A percentile compares a stretch with the other conserved stretches of the same genome.
Evolutionary conservation across 805 yeast genomes (phyloP).

Genomic region (Saccharomycopsis sp.): DNA sequence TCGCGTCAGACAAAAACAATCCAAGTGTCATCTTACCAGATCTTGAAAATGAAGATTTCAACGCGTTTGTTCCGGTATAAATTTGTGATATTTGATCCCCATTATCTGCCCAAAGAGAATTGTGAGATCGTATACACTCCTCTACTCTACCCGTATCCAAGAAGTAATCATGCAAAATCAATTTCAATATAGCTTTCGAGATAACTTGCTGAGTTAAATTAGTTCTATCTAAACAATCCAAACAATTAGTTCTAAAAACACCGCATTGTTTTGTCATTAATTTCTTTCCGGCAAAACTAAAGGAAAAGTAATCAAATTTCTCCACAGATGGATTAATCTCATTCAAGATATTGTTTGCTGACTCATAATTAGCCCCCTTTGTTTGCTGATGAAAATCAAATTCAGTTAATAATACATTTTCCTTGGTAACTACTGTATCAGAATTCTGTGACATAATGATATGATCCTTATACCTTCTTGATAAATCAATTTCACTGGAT

Average conservation of each 20-base stretch:
- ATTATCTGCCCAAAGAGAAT: conserved; percentile 94
- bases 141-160: conserved; percentile 23
- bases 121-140: conserved; percentile 66
- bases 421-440: conserved; percentile 24
- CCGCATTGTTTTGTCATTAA: conserved; percentile 77
- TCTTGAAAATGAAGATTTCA: conserved; percentile 89
- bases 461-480: conserved; percentile 59
- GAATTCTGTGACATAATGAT: conserved; percentile 35
- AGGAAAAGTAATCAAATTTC: conserved; percentile 77
- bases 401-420: conserved; percentile 55
- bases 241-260: conserved; percentile 85
- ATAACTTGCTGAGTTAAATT: conserved; percentile 83
- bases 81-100: conserved; percentile 95
- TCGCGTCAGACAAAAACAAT: conserved; percentile 94
- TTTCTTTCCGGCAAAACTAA: conserved; percentile 49
- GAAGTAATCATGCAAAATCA: conserved; percentile 39
- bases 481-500: conserved; percentile 66
- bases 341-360: conserved; percentile 65
- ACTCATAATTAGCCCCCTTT: conserved; percentile 81
- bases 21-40: conserved; percentile 95
- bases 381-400: conserved; percentile 95
- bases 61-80: conserved; percentile 95
- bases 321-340: conserved; percentile 57
- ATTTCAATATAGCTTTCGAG: conserved; percentile 62
- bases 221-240: conserved; percentile 93